Base-by-base conservation (phyloP, 768 basidiomycete genomes). In the Boletus rubroflammeus region DNA sequence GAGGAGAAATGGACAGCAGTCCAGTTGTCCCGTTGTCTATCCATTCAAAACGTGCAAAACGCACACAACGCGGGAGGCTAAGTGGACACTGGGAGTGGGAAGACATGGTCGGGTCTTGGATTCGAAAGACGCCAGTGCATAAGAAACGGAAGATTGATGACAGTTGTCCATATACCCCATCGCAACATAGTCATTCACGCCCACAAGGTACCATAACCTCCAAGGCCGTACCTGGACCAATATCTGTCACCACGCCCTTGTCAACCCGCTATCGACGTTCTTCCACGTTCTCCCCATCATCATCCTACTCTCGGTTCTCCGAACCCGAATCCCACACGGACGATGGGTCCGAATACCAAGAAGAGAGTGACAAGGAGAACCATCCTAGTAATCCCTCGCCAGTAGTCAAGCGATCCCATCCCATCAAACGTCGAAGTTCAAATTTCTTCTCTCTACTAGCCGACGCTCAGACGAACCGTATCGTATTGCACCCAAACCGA, bases 11-110 rank as follows among this genome's bases (percentile, higher is more conserved):
- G 17, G 44, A 49, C 40, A 55, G 42, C 42, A 62, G 64, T 44
- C 65, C 63, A 25, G 35, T 57, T 35, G 45, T 59, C 6, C 35
- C 53, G n/a, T 58, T 56, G 6, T 51, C 62, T 25, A 31, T 35
- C 14, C 55, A 28, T 43, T 32, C 49, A 5, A 47, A 51, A 25
- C 45, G 47, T 26, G 42, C 42, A 23, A 48, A 53, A 38, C 51
- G 47, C 23, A 42, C 42, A 31, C 61, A 53, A 21, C 55, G 40
- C n/a, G 47, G 53, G 36, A 61, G 51, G 41, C 44, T 48, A 32
- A 71, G 58, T 31, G 69, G 67, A 23, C 67, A 73, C 23, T 82
- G 79, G 76, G 68, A 72, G 36, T 81, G 80, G 80, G 81, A 81
- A 54, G 71, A 73, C 49, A 68, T 71, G 59, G 63, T 79, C 6